Conservation (phyloP, 2,329 filamentous ascomycete species). For the Sporothrix protearum region DNA sequence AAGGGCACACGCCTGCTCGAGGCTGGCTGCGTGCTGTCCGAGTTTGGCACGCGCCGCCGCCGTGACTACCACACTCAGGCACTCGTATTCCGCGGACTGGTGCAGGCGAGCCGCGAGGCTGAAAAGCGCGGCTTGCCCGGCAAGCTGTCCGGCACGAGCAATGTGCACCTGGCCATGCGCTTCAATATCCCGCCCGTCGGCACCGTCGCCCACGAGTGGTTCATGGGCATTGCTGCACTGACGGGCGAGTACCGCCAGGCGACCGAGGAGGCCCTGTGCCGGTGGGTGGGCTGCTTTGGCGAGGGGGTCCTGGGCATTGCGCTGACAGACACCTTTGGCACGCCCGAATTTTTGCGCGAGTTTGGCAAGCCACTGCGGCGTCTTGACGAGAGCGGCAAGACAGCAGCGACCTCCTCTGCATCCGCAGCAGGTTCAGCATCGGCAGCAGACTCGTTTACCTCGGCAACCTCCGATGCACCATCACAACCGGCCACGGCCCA, state of each 20-base stretch:
- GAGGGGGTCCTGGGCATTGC: conserved; percentile 80
- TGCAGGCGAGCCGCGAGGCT: conserved; percentile 70
- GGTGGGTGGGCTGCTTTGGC: conserved; percentile 91
- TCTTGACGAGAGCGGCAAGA: conserved; percentile 38
- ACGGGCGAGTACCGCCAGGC: conserved; percentile 79
- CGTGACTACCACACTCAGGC: conserved; percentile 95
- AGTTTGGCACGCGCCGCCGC: conserved; percentile 86
- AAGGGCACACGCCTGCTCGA: conserved; percentile 78
- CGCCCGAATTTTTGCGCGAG: conserved; percentile 77
- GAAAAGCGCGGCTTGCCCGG: conserved; percentile 63
- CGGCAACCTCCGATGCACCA: conserved; percentile 5
- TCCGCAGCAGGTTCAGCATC: background rate
- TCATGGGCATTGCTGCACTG: conserved; percentile 96
- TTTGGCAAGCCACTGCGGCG: conserved; percentile 65
- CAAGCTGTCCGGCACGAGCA: conserved; percentile 83
- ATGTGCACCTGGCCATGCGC: conserved; percentile 95
- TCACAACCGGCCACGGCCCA: conserved; percentile 35
- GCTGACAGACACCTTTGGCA: conserved; percentile 94
- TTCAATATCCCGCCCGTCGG: conserved; percentile 81
- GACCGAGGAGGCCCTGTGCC: conserved; percentile 76
- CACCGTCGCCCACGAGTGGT: conserved; percentile 95
- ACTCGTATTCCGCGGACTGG: conserved; percentile 82
- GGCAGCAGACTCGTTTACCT: conserved; percentile 29
- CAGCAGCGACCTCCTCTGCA: background rate
- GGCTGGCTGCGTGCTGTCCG: conserved; percentile 82